Conservation (phyloP, 139 green algal species). For the Volvox africanus region DNA sequence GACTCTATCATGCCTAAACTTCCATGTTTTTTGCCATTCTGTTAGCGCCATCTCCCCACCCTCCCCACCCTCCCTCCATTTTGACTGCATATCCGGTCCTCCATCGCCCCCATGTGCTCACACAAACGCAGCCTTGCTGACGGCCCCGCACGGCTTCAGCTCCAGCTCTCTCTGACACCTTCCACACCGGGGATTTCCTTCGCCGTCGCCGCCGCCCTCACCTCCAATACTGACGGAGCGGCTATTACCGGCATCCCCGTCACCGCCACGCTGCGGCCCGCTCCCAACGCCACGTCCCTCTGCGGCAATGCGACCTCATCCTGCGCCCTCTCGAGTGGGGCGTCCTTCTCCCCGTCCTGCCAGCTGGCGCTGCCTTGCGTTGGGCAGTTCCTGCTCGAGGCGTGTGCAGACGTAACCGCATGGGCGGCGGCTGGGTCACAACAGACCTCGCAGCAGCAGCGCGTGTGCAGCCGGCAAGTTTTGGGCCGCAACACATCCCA, state of each 20-base stretch:
- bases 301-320: background rate
- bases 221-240: slow-evolving; percentile 54
- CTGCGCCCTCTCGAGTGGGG: background rate
- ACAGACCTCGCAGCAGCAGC: background rate
- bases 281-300: background rate
- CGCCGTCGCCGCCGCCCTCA: slow-evolving; percentile 40
- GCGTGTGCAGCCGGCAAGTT: background rate
- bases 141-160: slow-evolving; percentile 4
- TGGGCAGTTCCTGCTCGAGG: slow-evolving; percentile 53
- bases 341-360: slow-evolving; percentile 27
- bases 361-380: slow-evolving; percentile 61
- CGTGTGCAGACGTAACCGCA: slow-evolving; percentile 6
- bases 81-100: no score
- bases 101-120: background rate
- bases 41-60: background rate
- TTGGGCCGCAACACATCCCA: slow-evolving; percentile 50
- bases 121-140: slow-evolving; percentile 42
- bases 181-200: slow-evolving; percentile 54
- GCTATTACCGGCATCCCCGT: slow-evolving; percentile 17
- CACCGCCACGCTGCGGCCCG: slow-evolving; percentile 29
- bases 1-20: no score
- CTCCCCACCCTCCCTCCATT: background rate
- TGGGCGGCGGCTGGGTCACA: background rate
- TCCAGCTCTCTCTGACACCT: slow-evolving; percentile 47
- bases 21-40: no score